Evolutionary conservation across 2,329 filamentous ascomycete genomes (phyloP).

Genomic region (Blumeria graminis): DNA sequence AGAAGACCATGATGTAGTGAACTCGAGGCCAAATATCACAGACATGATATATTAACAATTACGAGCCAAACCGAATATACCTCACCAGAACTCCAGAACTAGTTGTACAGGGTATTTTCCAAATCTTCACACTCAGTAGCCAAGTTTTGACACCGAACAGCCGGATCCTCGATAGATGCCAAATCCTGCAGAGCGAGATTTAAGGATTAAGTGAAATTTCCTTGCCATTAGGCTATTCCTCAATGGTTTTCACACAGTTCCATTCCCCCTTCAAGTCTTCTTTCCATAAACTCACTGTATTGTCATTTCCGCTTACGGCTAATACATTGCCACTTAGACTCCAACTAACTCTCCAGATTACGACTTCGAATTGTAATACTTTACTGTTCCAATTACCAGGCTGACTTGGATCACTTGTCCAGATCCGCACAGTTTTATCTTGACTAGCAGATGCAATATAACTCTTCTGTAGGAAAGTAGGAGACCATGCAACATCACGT

Average conservation of each 20-base stretch:
- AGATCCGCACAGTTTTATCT: slow-evolving; percentile 93
- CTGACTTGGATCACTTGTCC: slow-evolving; percentile 52
- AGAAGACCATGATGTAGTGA: too few species aligned
- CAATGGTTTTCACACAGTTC: slow-evolving; percentile 92
- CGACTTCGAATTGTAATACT: slow-evolving; percentile 64
- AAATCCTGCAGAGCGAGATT: too few species aligned
- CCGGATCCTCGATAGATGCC: too few species aligned
- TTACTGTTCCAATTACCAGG: slow-evolving; percentile 63
- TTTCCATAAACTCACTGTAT: slow-evolving; percentile 96
- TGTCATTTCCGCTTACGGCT: slow-evolving; percentile 80
- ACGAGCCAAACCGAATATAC: too few species aligned
- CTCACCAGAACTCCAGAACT: too few species aligned
- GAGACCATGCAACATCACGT: slow-evolving; percentile 89
- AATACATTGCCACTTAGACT: slow-evolving; percentile 90
- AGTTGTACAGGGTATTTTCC: too few species aligned
- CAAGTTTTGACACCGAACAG: too few species aligned
- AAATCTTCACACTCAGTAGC: too few species aligned
- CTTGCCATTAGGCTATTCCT: slow-evolving; percentile 35
- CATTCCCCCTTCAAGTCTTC: slow-evolving; percentile 91
- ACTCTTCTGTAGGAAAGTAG: slow-evolving; percentile 79
- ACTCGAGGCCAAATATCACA: too few species aligned
- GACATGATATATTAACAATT: too few species aligned
- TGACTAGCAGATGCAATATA: slow-evolving; percentile 93
- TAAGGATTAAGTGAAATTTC: too few species aligned
- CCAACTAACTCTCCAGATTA: slow-evolving; percentile 94